Evolutionary conservation across 805 yeast genomes (phyloP).

Genomic region (Wickerhamomyces bisporus): DNA sequence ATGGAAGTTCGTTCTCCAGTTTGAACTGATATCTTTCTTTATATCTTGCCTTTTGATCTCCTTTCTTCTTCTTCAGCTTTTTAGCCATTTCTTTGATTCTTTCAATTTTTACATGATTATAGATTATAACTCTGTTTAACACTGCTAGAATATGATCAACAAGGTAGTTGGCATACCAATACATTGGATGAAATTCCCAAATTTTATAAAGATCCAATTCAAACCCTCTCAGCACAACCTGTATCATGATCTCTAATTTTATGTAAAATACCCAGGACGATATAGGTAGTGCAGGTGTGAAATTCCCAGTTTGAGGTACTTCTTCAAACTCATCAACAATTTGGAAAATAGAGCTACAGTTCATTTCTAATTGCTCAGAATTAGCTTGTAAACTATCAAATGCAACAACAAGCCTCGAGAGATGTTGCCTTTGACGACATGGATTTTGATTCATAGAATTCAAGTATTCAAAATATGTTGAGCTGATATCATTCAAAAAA

Average conservation of each 20-base stretch:
- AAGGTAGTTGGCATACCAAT: conserved; percentile 61
- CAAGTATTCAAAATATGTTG: conserved; percentile 39
- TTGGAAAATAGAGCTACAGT: conserved; percentile 29
- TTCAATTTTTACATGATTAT: conserved; percentile 30
- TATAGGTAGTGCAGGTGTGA: conserved; percentile 51
- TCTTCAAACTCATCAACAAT: conserved; percentile 25
- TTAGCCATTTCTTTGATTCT: conserved; percentile 30
- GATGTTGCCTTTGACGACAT: conserved; percentile 76
- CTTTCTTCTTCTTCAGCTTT: conserved; percentile 45
- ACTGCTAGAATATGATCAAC: conserved; percentile 43
- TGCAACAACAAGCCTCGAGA: conserved; percentile 45
- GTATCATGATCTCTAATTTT: conserved; percentile 68
- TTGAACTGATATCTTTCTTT: conserved; percentile 29
- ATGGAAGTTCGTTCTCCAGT: conserved; percentile 31
- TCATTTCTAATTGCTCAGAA: conserved; percentile 59
- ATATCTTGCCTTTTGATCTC: conserved; percentile 41
- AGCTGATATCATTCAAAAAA: conserved; percentile 42
- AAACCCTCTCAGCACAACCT: conserved; percentile 67
- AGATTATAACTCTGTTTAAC: conserved; percentile 27
- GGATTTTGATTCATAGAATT: conserved; percentile 57
- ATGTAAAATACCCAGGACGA: conserved; percentile 64
- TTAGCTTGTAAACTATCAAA: conserved; percentile 84
- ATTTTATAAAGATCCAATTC: conserved; percentile 68
- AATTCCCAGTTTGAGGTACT: conserved; percentile 10
- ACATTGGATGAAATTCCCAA: conserved; percentile 63